Conservation (phyloP, 1,284 basidiomycete species). For the Coriolopsis trogii region DNA sequence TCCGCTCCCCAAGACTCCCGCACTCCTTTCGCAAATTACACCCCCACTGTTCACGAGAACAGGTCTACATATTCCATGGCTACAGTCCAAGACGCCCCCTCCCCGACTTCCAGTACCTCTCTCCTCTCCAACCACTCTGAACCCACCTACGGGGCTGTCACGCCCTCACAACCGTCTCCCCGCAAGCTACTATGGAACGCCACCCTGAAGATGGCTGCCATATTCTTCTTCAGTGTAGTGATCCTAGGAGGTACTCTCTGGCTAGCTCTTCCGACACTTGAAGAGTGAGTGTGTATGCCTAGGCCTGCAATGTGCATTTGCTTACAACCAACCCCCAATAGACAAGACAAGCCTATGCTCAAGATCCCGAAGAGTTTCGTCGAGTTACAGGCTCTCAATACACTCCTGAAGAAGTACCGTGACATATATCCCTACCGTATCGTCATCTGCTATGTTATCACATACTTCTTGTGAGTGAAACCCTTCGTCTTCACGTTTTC, state of each 20-base stretch:
- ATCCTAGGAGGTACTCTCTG: slow-evolving; percentile 77
- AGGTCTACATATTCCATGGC: slow-evolving; percentile 67
- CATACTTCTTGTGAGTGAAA: slow-evolving; percentile 91
- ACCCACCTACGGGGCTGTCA: slow-evolving; percentile 55
- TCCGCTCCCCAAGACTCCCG: slow-evolving; percentile 11
- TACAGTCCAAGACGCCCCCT: slow-evolving; percentile 48
- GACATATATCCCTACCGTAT: slow-evolving; percentile 83
- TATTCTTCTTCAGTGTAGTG: slow-evolving; percentile 73
- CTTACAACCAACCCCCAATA: slow-evolving; percentile 36
- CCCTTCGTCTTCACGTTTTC: background rate
- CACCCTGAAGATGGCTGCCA: slow-evolving; percentile 77
- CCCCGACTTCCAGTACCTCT: slow-evolving; percentile 36
- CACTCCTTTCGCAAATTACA: slow-evolving; percentile 21
- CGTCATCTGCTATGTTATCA: slow-evolving; percentile 80
- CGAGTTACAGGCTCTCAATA: slow-evolving; percentile 81
- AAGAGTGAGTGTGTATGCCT: slow-evolving; percentile 57
- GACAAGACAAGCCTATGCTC: slow-evolving; percentile 73
- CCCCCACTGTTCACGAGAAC: slow-evolving; percentile 37
- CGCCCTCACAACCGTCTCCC: slow-evolving; percentile 46
- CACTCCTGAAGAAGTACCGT: slow-evolving; percentile 86
- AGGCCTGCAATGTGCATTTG: background rate
- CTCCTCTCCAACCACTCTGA: slow-evolving; percentile 39
- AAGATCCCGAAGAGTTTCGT: slow-evolving; percentile 84
- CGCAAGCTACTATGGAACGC: slow-evolving; percentile 69
- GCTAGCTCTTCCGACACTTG: slow-evolving; percentile 78